A percentile compares a stretch with the other conserved stretches of the same genome.
Evolutionary conservation across 176 grass and related monocot genomes (phyloP).

Genomic region (Avena atlantica): DNA sequence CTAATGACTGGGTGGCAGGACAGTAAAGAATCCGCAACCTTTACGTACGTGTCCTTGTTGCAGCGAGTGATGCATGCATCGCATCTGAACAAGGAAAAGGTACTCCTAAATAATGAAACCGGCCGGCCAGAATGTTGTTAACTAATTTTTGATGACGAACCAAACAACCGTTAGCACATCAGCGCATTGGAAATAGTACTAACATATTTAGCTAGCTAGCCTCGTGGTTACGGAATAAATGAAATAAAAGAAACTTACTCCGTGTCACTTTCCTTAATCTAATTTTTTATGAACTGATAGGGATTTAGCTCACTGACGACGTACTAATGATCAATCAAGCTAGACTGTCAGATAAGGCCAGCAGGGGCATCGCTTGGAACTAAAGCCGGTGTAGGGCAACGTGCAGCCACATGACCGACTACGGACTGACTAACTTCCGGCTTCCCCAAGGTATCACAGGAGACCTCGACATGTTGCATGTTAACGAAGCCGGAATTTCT

Average conservation of each 20-base stretch:
- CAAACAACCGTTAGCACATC: too few relatives aligned
- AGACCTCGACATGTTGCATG: background rate
- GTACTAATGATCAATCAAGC: background rate
- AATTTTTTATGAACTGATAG: too few relatives aligned
- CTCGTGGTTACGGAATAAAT: background rate
- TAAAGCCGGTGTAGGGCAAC: slow-evolving; percentile 22
- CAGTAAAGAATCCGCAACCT: background rate
- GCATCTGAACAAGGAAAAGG: background rate
- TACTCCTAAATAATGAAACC: too few relatives aligned
- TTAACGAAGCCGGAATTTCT: too few relatives aligned
- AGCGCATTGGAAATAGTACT: too few relatives aligned
- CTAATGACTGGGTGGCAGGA: slow-evolving; percentile 37
- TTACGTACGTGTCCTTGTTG: background rate
- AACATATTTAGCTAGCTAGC: too few relatives aligned
- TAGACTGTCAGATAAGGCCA: slow-evolving; percentile 52
- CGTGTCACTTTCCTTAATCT: background rate
- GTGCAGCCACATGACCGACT: slow-evolving; percentile 49
- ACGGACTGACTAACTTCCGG: slow-evolving; percentile 1
- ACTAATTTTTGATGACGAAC: too few relatives aligned
- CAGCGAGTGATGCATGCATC: background rate
- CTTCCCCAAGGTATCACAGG: slow-evolving; percentile 22
- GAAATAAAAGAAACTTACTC: background rate
- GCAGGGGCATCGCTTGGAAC: slow-evolving; percentile 33
- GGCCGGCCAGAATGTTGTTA: too few relatives aligned
- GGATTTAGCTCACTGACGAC: background rate